phyloP scores from a whole-genome alignment of 2,329 filamentous ascomycete genomes.

The Sporothrix luriei region DNA sequence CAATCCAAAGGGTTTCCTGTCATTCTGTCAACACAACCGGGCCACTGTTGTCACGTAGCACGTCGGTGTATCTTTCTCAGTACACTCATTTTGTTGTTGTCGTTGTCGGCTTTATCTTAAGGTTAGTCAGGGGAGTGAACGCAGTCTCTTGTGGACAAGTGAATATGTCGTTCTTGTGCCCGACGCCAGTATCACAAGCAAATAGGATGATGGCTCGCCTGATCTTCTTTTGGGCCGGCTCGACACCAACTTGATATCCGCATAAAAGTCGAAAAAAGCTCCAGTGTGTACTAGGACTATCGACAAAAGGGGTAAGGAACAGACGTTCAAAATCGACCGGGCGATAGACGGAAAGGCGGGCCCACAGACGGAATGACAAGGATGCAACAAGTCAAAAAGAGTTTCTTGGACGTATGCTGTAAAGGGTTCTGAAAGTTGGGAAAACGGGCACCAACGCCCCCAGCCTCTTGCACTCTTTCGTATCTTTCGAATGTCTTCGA shows the following conservation, averaged over 20 bases:
- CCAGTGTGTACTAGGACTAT: not conserved
- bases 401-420: not conserved
- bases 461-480: not conserved
- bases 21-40: slow-evolving; percentile 7
- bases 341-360: slow-evolving; percentile 11
- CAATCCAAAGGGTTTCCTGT: too few relatives aligned
- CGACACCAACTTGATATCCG: not conserved
- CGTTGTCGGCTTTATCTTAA: not conserved
- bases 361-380: not conserved
- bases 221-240: not conserved
- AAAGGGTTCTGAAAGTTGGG: not conserved
- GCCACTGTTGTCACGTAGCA: not conserved
- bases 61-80: not conserved
- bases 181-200: slow-evolving; percentile 9
- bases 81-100: not conserved
- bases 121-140: not conserved
- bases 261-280: slow-evolving; percentile 11
- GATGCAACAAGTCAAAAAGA: not conserved
- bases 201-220: not conserved
- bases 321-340: slow-evolving; percentile 6
- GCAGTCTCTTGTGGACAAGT: not conserved
- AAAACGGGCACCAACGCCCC: not conserved
- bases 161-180: not conserved
- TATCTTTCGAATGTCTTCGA: not conserved
- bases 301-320: slow-evolving; percentile 1